A percentile compares a stretch with the other conserved stretches of the same genome.
Conservation (phyloP, 306 rosid species). For the Ceratonia siliqua region DNA sequence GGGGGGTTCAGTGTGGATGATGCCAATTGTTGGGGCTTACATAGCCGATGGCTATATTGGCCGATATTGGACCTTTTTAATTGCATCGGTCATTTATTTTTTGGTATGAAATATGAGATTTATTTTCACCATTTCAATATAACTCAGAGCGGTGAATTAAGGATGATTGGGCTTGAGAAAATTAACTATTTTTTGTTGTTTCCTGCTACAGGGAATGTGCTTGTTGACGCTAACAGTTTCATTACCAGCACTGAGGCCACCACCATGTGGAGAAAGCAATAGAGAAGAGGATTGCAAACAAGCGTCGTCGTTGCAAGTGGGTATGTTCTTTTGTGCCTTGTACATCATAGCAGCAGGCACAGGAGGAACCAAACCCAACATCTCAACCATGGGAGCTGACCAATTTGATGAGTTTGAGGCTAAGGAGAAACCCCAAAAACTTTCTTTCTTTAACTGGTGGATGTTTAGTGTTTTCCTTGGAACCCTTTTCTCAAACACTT, state of each 20-base stretch:
- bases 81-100: conserved; percentile 59
- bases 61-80: conserved; percentile 67
- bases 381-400: conserved; percentile 91
- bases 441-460: conserved; percentile 94
- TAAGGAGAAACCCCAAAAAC: conserved; percentile 57
- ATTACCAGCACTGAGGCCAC: conserved; percentile 64
- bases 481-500: conserved; percentile 65
- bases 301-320: conserved; percentile 63
- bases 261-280: conserved; percentile 46
- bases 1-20: conserved; percentile 71
- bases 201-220: conserved; percentile 57
- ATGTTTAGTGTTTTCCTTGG: conserved; percentile 70
- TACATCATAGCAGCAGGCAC: conserved; percentile 73
- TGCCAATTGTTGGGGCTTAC: conserved; percentile 64
- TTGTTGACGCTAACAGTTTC: conserved; percentile 70
- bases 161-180: background rate
- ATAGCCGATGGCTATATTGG: conserved; percentile 72
- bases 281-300: conserved; percentile 36
- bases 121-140: conserved; percentile 4
- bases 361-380: conserved; percentile 88
- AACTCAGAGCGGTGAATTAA: background rate
- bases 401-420: conserved; percentile 82
- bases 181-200: background rate
- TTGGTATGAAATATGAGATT: conserved; percentile 39
- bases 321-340: conserved; percentile 61